Evolutionary conservation across 2,329 filamentous ascomycete species (phyloP).

Genomic region (Ophiocordyceps unilateralis): DNA sequence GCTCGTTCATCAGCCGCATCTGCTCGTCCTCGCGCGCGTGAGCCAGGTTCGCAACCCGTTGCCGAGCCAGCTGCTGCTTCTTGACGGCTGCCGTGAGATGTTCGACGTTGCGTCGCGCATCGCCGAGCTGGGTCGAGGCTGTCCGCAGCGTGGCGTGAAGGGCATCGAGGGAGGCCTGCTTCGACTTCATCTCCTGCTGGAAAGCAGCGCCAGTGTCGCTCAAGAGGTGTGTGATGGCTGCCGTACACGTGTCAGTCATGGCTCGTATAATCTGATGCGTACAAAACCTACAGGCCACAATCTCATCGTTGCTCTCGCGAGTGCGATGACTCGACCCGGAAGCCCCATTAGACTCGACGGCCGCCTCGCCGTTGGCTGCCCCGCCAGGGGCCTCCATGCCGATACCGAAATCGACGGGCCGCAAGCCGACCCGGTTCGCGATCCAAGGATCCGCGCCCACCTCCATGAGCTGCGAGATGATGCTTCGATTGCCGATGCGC

Average conservation of each 20-base stretch:
- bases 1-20: conserved; percentile 24
- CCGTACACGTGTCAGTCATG: background rate
- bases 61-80: conserved; percentile 46
- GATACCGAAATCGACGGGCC: conserved; percentile 88
- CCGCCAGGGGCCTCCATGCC: conserved; percentile 43
- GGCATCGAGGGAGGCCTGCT: conserved; percentile 68
- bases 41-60: conserved; percentile 64
- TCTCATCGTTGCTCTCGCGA: conserved; percentile 61
- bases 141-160: conserved; percentile 69
- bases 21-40: conserved; percentile 58
- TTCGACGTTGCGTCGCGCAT: conserved; percentile 59
- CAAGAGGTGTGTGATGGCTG: conserved; percentile 69
- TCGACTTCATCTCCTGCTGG: conserved; percentile 61
- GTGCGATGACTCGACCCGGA: conserved; percentile 34
- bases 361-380: conserved; percentile 23
- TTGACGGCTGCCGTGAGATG: conserved; percentile 47
- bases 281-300: conserved; percentile 50
- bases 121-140: conserved; percentile 60
- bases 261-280: background rate
- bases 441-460: conserved; percentile 89
- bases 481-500: conserved; percentile 79
- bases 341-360: conserved; percentile 25
- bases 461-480: conserved; percentile 91
- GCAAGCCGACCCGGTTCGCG: conserved; percentile 73
- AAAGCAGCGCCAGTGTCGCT: conserved; percentile 65